Percentiles rank a stretch among this genome's conserved stretches.
phyloP scores from a whole-genome alignment of 176 grass and related monocot genomes.

The Avena insularis region DNA sequence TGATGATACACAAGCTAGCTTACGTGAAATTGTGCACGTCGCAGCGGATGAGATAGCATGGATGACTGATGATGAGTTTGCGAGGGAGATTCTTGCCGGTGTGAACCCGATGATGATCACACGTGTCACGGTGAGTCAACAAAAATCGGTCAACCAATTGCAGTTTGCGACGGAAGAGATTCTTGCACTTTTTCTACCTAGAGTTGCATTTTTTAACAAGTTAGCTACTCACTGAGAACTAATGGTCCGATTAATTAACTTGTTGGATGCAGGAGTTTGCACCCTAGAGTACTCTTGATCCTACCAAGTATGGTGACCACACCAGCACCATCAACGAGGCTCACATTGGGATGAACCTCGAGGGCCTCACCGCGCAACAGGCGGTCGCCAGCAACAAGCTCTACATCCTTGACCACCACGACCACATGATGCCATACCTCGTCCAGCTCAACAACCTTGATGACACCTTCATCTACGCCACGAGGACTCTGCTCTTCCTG shows the following conservation, averaged over 20 bases:
- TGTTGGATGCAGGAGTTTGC: slow-evolving; percentile 37
- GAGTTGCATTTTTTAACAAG: too few species aligned
- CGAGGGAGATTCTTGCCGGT: slow-evolving; percentile 39
- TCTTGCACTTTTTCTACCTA: too few species aligned
- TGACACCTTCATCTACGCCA: slow-evolving; percentile 49
- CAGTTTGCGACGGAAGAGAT: too few species aligned
- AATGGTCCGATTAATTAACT: background rate
- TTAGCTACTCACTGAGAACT: background rate
- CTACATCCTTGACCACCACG: slow-evolving; percentile 47
- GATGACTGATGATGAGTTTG: slow-evolving; percentile 68
- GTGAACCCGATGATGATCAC: slow-evolving; percentile 40
- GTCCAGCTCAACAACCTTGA: slow-evolving; percentile 30
- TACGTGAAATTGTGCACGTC: too few species aligned
- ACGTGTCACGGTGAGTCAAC: slow-evolving; percentile 30
- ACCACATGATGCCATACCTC: slow-evolving; percentile 46
- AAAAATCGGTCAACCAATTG: too few species aligned
- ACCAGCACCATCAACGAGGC: slow-evolving; percentile 39
- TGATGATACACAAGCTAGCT: too few species aligned
- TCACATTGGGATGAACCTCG: slow-evolving; percentile 47
- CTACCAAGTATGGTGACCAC: slow-evolving; percentile 16
- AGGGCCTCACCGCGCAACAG: slow-evolving; percentile 44
- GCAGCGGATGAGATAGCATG: slow-evolving; percentile 50
- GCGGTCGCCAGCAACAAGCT: slow-evolving; percentile 8
- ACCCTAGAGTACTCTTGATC: slow-evolving; percentile 61
- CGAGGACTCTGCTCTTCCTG: slow-evolving; percentile 45